Evolutionary conservation across 345 rosid genomes (phyloP).

Genomic region (Gynandropsis gynandra): DNA sequence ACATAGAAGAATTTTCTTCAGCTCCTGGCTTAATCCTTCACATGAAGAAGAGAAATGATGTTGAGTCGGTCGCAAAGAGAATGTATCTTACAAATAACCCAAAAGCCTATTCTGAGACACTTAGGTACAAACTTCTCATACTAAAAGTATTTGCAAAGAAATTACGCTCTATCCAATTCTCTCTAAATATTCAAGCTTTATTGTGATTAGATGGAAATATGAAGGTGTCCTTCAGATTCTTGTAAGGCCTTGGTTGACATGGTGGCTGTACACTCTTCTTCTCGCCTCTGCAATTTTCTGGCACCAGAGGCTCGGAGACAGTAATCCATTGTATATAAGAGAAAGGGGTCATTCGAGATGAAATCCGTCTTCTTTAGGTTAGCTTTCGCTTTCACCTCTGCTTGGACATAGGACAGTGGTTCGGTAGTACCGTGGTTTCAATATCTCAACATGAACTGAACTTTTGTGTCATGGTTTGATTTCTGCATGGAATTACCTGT

Average conservation of each 20-base stretch:
- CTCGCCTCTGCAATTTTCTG: conserved; percentile 89
- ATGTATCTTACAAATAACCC: conserved; percentile 67
- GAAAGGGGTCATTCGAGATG: conserved; percentile 86
- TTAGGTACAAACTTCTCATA: conserved; percentile 37
- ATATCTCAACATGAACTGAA: background rate
- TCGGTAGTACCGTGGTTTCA: background rate
- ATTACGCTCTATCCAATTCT: background rate
- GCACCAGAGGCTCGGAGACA: conserved; percentile 53
- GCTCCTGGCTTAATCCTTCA: conserved; percentile 51
- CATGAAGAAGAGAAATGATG: conserved; percentile 55
- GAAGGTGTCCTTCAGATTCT: conserved; percentile 92
- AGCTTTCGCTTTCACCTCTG: background rate
- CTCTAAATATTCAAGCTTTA: conserved; percentile 5
- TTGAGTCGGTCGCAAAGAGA: conserved; percentile 49
- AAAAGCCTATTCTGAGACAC: conserved; percentile 57
- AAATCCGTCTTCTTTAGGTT: conserved; percentile 85
- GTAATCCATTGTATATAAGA: conserved; percentile 67
- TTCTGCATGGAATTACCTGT: too few species aligned
- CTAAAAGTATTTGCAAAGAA: background rate
- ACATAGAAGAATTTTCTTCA: conserved; percentile 86
- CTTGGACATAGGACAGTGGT: background rate
- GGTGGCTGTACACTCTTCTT: conserved; percentile 97
- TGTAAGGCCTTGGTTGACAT: conserved; percentile 96
- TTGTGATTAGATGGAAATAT: conserved; percentile 71
- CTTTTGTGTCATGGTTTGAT: too few species aligned